Percentiles rank a stretch among this genome's conserved stretches.
Conservation (phyloP, 2,329 filamentous ascomycete species). For the Hypomyces perniciosus region DNA sequence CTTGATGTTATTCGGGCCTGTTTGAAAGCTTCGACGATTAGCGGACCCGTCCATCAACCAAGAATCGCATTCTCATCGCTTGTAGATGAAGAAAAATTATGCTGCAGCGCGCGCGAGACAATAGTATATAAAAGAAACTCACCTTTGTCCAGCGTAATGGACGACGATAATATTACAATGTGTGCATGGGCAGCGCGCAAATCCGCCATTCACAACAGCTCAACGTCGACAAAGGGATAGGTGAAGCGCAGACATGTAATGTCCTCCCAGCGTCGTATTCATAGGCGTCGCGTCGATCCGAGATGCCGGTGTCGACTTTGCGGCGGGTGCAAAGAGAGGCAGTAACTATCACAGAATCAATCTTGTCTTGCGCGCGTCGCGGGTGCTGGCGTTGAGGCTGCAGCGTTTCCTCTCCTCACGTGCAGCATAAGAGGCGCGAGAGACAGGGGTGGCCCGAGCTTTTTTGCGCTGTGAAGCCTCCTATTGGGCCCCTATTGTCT, state of each 20-base stretch:
- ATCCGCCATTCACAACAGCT: constrained; percentile 1
- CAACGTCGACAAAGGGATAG: constrained; percentile 1
- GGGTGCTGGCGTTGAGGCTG: constrained; percentile 11
- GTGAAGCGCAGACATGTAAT: not conserved
- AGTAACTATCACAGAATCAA: constrained; percentile 6
- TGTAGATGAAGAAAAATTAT: not conserved
- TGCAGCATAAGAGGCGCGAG: constrained; percentile 8
- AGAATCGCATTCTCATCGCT: not conserved
- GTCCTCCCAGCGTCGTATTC: not conserved
- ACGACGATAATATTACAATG: constrained; percentile 2
- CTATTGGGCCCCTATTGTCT: not conserved
- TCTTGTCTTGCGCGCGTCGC: constrained; percentile 11
- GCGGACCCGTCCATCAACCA: not conserved
- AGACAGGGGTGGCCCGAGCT: constrained; percentile 10
- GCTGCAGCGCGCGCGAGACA: not conserved
- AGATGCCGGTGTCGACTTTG: not conserved
- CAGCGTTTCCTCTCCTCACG: constrained; percentile 9
- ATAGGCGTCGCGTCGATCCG: constrained; percentile 1
- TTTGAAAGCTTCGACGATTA: not conserved
- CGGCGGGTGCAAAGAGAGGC: constrained; percentile 3
- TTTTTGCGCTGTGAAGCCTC: not conserved
- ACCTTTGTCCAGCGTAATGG: constrained; percentile 1
- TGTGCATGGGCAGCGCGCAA: constrained; percentile 13
- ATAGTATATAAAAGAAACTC: not conserved
- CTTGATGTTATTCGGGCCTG: not conserved